Base-by-base conservation (phyloP, 768 basidiomycete genomes). In the Mycena amicta region DNA sequence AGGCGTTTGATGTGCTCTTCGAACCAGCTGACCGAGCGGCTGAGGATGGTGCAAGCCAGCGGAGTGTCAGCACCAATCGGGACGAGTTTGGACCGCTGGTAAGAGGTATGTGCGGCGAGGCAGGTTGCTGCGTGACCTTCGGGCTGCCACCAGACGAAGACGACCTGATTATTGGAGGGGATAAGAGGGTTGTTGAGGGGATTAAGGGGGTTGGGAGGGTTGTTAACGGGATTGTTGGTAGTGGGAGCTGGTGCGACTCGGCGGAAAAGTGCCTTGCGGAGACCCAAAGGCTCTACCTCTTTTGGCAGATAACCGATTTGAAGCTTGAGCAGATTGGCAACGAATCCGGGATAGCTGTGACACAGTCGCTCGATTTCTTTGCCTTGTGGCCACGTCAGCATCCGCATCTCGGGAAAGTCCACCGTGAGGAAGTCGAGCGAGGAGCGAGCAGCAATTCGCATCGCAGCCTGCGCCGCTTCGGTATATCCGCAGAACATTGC, bases 81-180 rank as follows among this genome's bases (percentile, higher is more conserved):
- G 43, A 45, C 13, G 43, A 23, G 12, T 15, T 45, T 45, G 8
- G 15, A 23, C 13, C 22, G 13, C 22, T 45, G 43, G 43, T 8
- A 45, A n/a, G 43, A 45, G 22, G 43, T 45, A n/a, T 45, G 43
- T 23, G 43, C 13, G 43, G 43, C 13, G 43, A 45, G 43, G 22
- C 43, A 45, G 5, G 43, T 45, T 8, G 43, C 43, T 6, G 43
- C 43, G 22, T 45, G 43, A 8, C 43, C 43, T 23, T 45, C 43
- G 12, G 43, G 43, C 22, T 45, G 43, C 43, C 43, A 45, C 43
- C 43, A 45, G 43, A 45, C 43, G 43, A 45, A 45, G 43, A 45
- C 43, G 43, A 45, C 43, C 20, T 15, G 43, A 8, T 23, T 8
- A 18, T 37, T 37, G 33, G 33, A 18, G 43, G 13, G 8, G 8